phyloP scores from a whole-genome alignment of 2,329 filamentous ascomycete species.

The Aspergillus pseudoterreus region DNA sequence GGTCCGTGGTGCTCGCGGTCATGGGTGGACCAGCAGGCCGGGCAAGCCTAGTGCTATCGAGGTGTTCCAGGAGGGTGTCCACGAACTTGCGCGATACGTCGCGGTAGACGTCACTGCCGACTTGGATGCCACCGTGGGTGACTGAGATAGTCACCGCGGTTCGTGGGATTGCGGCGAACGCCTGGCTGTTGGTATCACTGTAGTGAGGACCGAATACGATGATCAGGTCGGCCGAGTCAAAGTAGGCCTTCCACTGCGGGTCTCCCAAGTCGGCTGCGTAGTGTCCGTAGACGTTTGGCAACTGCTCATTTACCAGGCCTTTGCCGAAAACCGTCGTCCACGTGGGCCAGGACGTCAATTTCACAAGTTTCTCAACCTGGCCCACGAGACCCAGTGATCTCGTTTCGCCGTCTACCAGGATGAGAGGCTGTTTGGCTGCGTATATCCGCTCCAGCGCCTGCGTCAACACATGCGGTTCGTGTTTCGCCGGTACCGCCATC shows the following conservation, averaged over 20 bases:
- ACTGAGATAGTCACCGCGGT: slow-evolving; percentile 78
- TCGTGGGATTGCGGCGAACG: slow-evolving; percentile 75
- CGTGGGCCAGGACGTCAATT: slow-evolving; percentile 46
- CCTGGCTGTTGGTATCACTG: slow-evolving; percentile 53
- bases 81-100: slow-evolving; percentile 78
- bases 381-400: slow-evolving; percentile 40
- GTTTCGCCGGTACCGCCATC: background rate
- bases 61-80: slow-evolving; percentile 61
- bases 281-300: slow-evolving; percentile 48
- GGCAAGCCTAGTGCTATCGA: slow-evolving; percentile 52
- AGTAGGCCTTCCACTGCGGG: slow-evolving; percentile 19
- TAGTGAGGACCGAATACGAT: slow-evolving; percentile 32
- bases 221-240: slow-evolving; percentile 37
- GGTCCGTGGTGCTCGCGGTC: slow-evolving; percentile 19
- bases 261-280: slow-evolving; percentile 45
- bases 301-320: slow-evolving; percentile 48
- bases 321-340: slow-evolving; percentile 49
- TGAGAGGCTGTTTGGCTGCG: slow-evolving; percentile 45
- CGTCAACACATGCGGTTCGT: slow-evolving; percentile 21
- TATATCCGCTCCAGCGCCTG: slow-evolving; percentile 43
- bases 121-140: slow-evolving; percentile 68
- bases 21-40: slow-evolving; percentile 37
- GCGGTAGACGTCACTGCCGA: slow-evolving; percentile 69
- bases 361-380: slow-evolving; percentile 42
- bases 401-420: slow-evolving; percentile 53